Base-by-base conservation (phyloP, 2,329 filamentous ascomycete species). In the Cladosporium sp. region DNA sequence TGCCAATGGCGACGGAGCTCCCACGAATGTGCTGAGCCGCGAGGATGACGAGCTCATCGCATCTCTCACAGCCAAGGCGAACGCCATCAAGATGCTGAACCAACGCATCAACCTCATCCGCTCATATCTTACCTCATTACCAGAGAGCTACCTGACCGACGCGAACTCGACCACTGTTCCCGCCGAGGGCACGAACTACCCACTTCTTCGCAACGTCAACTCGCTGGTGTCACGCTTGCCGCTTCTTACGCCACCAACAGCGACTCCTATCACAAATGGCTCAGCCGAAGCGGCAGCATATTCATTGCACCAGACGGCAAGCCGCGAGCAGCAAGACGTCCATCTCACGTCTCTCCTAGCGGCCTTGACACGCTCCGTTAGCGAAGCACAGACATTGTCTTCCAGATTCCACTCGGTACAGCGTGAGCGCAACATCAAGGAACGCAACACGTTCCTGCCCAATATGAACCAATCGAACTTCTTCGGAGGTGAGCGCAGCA, bases 61-160 rank as follows among this genome's bases (percentile, higher is more conserved):
- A 22, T 83, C 79, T 15, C 84, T 99, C 20, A 94, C 88, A 28
- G 89, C 92, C 61, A 96, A 96, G 69, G 84, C 88, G 63, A 97
- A 97, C 74, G 92, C 94, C 25, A 88, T 97, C 69, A 93, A 92
- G 76, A 97, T 96, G 86, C 84, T 99, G 28, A 87, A 93, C 73
- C 63, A 81, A 72, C 70, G 82, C 73, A 70, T 83, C 63, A 68
- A 79, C 65, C 76, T 85, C 70, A 71, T 85, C 69, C 74, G 84
- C 62, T 59, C 81, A 72, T 97, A 97, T 71, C 84, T 99, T 49
- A 80, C 87, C 63, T 83, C 82, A 14, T 82, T 94, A 2, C 88
- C 89, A 1, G 80, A 84, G 7, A 86, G 85, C 20, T 86, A 86
- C 67, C 76, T 86, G 37, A 82, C 80, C 6, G 80, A 80, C 50